phyloP scores from a whole-genome alignment of 305 asterid species.

The Salvia sclarea region DNA sequence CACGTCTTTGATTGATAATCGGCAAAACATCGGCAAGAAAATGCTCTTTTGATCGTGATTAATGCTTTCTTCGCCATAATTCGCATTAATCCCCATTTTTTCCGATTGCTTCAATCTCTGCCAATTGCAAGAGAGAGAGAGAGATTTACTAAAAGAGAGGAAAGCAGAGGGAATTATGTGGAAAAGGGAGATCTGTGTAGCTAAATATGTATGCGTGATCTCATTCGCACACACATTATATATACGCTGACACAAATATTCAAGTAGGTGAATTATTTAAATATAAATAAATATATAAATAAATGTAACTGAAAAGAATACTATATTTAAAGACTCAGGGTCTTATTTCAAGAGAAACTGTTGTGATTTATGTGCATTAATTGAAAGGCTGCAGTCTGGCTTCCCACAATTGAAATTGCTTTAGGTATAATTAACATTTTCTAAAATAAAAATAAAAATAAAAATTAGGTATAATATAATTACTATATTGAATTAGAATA shows the following conservation, averaged over 20 bases:
- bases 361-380: not conserved
- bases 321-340: not conserved
- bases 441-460: not conserved
- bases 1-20: slow-evolving; percentile 47
- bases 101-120: not conserved
- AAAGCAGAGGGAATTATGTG: not conserved
- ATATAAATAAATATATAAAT: not conserved
- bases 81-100: slow-evolving; percentile 32
- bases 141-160: slow-evolving; percentile 3
- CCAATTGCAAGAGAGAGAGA: slow-evolving; percentile 9
- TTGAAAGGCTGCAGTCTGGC: slow-evolving; percentile 1
- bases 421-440: slow-evolving; percentile 19
- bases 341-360: not conserved
- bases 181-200: not conserved
- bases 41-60: slow-evolving; percentile 36
- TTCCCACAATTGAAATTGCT: slow-evolving; percentile 10
- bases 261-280: not conserved
- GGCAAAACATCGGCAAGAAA: slow-evolving; percentile 55
- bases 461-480: too few relatives aligned
- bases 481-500: too few relatives aligned
- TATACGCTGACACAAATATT: not conserved
- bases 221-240: not conserved
- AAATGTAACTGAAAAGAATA: not conserved
- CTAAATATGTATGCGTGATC: too few relatives aligned
- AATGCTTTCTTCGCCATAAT: slow-evolving; percentile 28